Evolutionary conservation across 768 basidiomycete species (phyloP), one percentile per base, ranked within the genome.

Genomic region (Agrocybe praecox): DNA sequence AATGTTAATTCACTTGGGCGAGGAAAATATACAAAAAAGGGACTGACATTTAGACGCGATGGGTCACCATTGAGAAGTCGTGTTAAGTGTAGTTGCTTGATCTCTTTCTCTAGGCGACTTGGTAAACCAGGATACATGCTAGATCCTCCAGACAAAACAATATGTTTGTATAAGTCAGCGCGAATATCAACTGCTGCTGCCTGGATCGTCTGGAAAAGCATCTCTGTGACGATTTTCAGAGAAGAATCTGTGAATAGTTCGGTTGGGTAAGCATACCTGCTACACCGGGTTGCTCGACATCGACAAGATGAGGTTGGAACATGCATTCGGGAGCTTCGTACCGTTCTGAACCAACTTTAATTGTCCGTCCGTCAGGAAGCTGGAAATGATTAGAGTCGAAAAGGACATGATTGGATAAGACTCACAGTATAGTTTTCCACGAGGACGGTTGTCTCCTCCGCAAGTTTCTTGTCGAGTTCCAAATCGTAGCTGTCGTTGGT

Each of bases 281-380:
- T 48, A 98, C 88, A 45, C 96, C 96, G 6, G 94, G 94, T 68
- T 97, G 96, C 70, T 99, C 97, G 46, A 98, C 78, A 65, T 99
- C 96, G 46, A 98, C 95, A 3, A 99, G 83, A 72, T 96, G 93
- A 19, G 97, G 97, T 71, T 99, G 96, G 88, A 99, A 98, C 94
- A 98, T 95, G 76, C 97, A 98, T 75, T 99, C 97, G 6, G 97
- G 96, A 12, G 96, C 97, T 74, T 98, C 96, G 68, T 98, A 99
- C 12, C 97, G 90, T 71, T 99, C 97, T 0, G 95, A 94, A 24
- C 96, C 97, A 58, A 98, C 94, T 80, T 96, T 97, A 82, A 98
- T 97, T 14, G 81, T 85, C 53, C 97, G 92, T 1, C 97, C 97
- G 67, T 98, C 97, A 17, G 95, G 94, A 45, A 97, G 87, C 92